Conservation (phyloP, 805 yeast species). For the Wickerhamiella sergipiensis region DNA sequence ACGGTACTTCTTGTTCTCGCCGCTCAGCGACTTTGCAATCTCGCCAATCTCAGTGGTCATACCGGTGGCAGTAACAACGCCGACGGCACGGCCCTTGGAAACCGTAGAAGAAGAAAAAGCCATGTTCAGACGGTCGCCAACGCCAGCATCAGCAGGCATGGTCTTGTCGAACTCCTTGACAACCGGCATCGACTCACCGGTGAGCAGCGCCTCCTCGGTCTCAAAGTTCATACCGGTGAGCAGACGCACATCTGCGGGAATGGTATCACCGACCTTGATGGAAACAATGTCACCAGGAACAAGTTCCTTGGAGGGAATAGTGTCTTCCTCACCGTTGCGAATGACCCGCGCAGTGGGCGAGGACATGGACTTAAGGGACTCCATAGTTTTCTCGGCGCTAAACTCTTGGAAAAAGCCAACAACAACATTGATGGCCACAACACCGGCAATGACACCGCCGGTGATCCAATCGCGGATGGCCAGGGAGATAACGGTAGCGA, state of each 20-base stretch:
- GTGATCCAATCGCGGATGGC: constrained; percentile 70
- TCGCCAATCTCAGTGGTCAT: constrained; percentile 60
- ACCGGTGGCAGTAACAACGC: constrained; percentile 57
- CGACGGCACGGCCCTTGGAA: constrained; percentile 61
- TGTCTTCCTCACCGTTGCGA: constrained; percentile 42
- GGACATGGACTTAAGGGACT: constrained; percentile 48
- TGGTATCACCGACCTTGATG: constrained; percentile 56
- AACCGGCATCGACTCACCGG: constrained; percentile 83
- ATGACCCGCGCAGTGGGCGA: constrained; percentile 60
- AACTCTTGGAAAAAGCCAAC: constrained; percentile 61
- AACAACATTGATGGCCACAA: constrained; percentile 45
- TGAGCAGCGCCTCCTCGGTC: constrained; percentile 76
- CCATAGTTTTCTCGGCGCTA: constrained; percentile 70
- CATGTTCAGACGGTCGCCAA: constrained; percentile 62
- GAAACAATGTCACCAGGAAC: constrained; percentile 63
- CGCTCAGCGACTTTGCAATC: constrained; percentile 48
- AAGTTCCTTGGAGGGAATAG: constrained; percentile 47
- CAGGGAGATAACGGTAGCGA: constrained; percentile 55
- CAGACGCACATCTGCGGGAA: constrained; percentile 61
- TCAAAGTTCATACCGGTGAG: constrained; percentile 49
- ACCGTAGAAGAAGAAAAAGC: constrained; percentile 57
- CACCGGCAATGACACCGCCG: constrained; percentile 67
- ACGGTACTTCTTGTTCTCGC: constrained; percentile 27
- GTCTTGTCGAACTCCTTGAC: constrained; percentile 43
- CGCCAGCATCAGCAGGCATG: constrained; percentile 84